A percentile compares a stretch with the other conserved stretches of the same genome.
Conservation (phyloP, 495 filamentous ascomycete species). For the Aspergillus ostianus region DNA sequence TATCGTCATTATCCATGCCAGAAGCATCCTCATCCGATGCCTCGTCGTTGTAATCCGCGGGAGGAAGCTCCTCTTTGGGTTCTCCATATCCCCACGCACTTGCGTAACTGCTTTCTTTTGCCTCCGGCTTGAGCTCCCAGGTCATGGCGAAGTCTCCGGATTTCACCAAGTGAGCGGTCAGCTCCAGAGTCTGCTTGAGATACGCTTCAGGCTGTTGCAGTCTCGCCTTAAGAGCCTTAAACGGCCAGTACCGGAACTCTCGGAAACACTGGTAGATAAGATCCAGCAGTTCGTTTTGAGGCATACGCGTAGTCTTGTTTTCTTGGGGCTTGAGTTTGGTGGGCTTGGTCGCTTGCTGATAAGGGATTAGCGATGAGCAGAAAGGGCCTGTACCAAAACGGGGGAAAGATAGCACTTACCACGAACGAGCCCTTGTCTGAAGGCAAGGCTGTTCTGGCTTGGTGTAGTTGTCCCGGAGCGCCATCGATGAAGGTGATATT, state of each 20-base stretch:
- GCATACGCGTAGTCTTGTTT: conserved; percentile 83
- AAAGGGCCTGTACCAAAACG: neutral
- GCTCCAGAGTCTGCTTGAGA: conserved; percentile 77
- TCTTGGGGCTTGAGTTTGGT: conserved; percentile 52
- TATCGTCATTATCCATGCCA: conserved; percentile 63
- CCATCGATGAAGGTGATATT: conserved; percentile 45
- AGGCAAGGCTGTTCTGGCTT: conserved; percentile 38
- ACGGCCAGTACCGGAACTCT: conserved; percentile 82
- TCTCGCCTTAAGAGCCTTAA: conserved; percentile 70
- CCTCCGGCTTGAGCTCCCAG: conserved; percentile 78
- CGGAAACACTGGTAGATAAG: conserved; percentile 77
- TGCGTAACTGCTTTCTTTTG: conserved; percentile 54
- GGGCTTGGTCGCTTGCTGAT: conserved; percentile 38
- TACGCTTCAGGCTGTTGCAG: conserved; percentile 88
- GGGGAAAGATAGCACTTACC: conserved; percentile 29
- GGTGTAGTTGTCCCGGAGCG: conserved; percentile 38
- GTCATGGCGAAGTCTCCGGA: conserved; percentile 77
- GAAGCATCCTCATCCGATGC: conserved; percentile 44
- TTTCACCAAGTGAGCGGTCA: conserved; percentile 77
- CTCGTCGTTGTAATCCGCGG: conserved; percentile 42
- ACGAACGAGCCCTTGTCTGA: conserved; percentile 38
- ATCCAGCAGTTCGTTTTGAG: conserved; percentile 81
- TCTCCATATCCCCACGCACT: conserved; percentile 34
- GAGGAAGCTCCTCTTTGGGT: conserved; percentile 48
- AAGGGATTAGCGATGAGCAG: conserved; percentile 17